A percentile compares a stretch with the other conserved stretches of the same genome.
Conservation (phyloP, 352 stramenopile genomes). For the Phytopythium montanum region DNA sequence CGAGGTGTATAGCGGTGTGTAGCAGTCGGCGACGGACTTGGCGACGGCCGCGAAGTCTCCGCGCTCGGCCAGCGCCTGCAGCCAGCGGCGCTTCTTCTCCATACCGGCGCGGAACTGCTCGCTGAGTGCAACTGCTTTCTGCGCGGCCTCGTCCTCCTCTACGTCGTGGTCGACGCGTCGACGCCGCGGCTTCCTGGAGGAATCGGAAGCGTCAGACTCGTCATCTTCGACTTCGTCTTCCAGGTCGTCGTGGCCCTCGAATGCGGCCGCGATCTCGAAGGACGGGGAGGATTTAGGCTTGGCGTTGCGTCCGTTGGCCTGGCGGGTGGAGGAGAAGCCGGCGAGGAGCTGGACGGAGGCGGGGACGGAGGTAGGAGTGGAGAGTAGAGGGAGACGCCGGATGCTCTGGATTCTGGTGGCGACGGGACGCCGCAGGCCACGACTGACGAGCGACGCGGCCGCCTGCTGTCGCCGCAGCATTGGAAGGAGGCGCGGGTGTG, state of each 20-base stretch:
- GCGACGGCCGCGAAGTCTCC: constrained; percentile 34
- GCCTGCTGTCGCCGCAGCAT: background rate
- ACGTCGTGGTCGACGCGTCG: constrained; percentile 15
- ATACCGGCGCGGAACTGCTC: constrained; percentile 47
- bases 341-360: background rate
- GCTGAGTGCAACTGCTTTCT: constrained; percentile 23
- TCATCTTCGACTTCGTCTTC: constrained; percentile 17
- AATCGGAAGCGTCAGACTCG: background rate
- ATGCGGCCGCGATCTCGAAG: constrained; percentile 50
- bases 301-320: background rate
- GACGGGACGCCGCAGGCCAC: background rate
- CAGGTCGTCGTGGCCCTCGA: constrained; percentile 47
- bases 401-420: background rate
- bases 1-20: constrained; percentile 46
- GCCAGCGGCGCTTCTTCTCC: constrained; percentile 65
- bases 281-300: constrained; percentile 19
- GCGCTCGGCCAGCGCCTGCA: constrained; percentile 39
- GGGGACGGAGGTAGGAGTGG: background rate
- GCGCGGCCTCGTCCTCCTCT: constrained; percentile 12
- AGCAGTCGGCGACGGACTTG: constrained; percentile 56
- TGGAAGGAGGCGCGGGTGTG: too few relatives aligned
- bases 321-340: background rate
- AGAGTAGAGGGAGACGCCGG: background rate
- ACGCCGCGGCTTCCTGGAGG: constrained; percentile 2
- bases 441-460: background rate